Base-by-base conservation (phyloP, 2,329 filamentous ascomycete species). In the Penicillium sp. region DNA sequence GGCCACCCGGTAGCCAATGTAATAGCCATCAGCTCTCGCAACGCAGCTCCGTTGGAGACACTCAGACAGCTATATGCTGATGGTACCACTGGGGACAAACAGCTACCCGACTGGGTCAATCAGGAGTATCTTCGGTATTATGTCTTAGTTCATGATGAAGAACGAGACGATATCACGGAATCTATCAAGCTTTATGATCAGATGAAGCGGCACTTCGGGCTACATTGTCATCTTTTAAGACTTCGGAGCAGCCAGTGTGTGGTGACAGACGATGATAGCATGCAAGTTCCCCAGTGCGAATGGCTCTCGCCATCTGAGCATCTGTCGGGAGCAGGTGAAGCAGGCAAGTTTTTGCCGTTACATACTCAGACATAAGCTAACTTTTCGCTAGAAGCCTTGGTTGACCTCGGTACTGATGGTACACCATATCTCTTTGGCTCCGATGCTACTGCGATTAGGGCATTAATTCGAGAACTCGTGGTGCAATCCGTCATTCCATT, bases 151-250 rank as follows among this genome's bases (percentile, higher is more conserved):
- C 94, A 99, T 69, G 94, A 99, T 67, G 96, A 99, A 76, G 94
- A 99, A 71, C 87, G 86, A 60, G 93, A 96, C 70, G 93, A 99
- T 71, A 96, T 97, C 60, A 86, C 86, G 38, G 89, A 92, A 75
- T 96, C 93, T 13, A 93, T 93, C 74, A 85, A 87, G 19, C 81
- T 97, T 29, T 99, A 96, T 74, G 94, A 99, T 67, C 91, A 97
- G 74, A 99, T 99, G 96, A 99, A 97, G 77, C 87, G 94, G n/a
- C 91, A 97, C 76, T 91, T 99, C 63, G 94, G 94, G 1, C 80
- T 97, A 48, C 93, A 99, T 75, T 99, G 94, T 71, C 94, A 99
- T 75, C 81, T 99, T 12, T 81, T 99, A 35, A 83, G 96, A 62
- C 79, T 99, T 50, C 85, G 93, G 66, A 96, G 91, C 68, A 89